Evolutionary conservation across 306 rosid genomes (phyloP), one percentile per base, ranked within the genome.

Genomic region (Glycyrrhiza uralensis): DNA sequence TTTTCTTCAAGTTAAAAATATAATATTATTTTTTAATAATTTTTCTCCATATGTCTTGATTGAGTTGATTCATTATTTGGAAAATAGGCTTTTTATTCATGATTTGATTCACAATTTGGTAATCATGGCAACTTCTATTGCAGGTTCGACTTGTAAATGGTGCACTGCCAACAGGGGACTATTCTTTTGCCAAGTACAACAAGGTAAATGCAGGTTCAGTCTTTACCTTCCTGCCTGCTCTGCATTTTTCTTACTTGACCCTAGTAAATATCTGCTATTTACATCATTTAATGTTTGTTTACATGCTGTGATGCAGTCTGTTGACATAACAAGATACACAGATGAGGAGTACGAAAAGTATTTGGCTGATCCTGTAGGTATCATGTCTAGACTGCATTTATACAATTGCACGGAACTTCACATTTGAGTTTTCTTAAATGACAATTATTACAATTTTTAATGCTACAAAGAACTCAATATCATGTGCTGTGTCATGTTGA

Each of bases 171-270:
- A 77, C 87, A 1, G 97, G 96, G 66, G 97, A 94, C 81, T 94
- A 94, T 79, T 89, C 97, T 59, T 94, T 91, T 85, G 99, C 96
- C 33, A 91, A 91, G 84, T 94, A 85, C 81, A 91, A 94, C 76
- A 91, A 89, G 96, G 99, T 94, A 74, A 69, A 51, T 60, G 62
- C 75, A 0, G 17, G 41, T 39, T 32, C 32, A 18, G 18, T 51
- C 19, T 63, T 66, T 52, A 23, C 14, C 61, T 75, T 58, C 17
- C 2, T 29, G 77, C 60, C 24, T 64, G 20, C 20, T 44, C 9
- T 62, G 60, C 29, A 22, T 29, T 29, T 29, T 17, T 19, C 42
- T 70, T 58, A 46, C n/a, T 62, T 64, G 9, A 59, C 10, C 24
- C 32, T 9, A 19, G 28, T 36, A 2, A 39, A 7, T 26, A 14